Conservation (phyloP, 2,329 filamentous ascomycete genomes). For the Alternaria conjuncta region DNA sequence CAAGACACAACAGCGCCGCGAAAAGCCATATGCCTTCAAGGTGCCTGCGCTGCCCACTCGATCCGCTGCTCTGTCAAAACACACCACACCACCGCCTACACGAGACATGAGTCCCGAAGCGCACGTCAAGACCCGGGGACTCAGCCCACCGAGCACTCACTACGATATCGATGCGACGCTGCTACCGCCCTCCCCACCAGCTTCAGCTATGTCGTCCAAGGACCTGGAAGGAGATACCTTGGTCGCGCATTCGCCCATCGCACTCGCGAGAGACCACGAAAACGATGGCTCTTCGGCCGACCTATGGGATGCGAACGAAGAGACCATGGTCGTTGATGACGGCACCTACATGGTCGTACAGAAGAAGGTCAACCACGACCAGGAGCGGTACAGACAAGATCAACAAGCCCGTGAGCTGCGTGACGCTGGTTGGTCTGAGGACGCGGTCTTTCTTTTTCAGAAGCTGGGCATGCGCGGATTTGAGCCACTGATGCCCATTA, state of each 20-base stretch:
- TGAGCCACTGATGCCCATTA: conserved; percentile 60
- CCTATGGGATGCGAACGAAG: conserved; percentile 46
- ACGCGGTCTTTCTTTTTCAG: conserved; percentile 60
- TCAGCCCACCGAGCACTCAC: conserved; percentile 28
- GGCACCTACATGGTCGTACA: conserved; percentile 33
- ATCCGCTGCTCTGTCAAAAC: conserved; percentile 5
- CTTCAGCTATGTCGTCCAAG: conserved; percentile 23
- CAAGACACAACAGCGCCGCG: conserved; percentile 46
- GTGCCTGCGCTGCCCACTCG: conserved; percentile 31
- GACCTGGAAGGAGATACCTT: conserved; percentile 44
- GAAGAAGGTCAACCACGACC: conserved; percentile 30
- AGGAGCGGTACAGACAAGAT: conserved; percentile 33
- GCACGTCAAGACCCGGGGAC: conserved; percentile 30
- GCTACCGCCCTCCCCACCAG: conserved; percentile 41
- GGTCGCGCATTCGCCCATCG: conserved; percentile 17
- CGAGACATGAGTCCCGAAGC: conserved; percentile 45
- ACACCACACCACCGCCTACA: conserved; percentile 1
- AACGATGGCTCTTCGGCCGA: conserved; percentile 20
- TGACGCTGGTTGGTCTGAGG: conserved; percentile 56
- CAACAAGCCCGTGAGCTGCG: conserved; percentile 46
- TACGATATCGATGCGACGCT: conserved; percentile 32
- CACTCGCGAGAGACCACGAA: neutral
- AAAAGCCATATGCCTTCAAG: conserved; percentile 50
- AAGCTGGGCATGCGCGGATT: conserved; percentile 62
- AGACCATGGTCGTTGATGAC: conserved; percentile 45